Conservation (phyloP, 495 filamentous ascomycete genomes). For the Lophium mytilinum region DNA sequence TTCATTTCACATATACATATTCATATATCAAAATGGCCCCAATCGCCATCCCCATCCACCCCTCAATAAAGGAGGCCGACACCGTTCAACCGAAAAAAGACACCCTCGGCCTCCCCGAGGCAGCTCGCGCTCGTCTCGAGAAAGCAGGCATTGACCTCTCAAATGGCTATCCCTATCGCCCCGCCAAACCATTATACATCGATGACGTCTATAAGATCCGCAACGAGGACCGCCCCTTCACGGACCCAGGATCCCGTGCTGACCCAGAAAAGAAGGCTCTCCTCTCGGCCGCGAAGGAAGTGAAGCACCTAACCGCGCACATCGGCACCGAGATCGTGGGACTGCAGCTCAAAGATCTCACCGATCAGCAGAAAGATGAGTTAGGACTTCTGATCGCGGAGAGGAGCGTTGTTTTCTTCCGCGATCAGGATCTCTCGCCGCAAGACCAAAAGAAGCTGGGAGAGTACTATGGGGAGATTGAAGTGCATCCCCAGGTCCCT, state of each 20-base stretch:
- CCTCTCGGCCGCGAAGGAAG: conserved; percentile 55
- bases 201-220: conserved; percentile 60
- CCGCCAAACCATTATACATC: conserved; percentile 47
- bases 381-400: conserved; percentile 64
- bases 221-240: conserved; percentile 46
- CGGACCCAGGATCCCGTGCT: conserved; percentile 56
- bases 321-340: conserved; percentile 69
- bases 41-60: conserved; percentile 41
- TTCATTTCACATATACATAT: not conserved
- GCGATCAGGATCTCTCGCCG: conserved; percentile 61
- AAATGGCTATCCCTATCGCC: conserved; percentile 59
- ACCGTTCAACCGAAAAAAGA: conserved; percentile 54
- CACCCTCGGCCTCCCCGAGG: conserved; percentile 47
- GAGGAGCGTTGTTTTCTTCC: conserved; percentile 68
- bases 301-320: conserved; percentile 55
- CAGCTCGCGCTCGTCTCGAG: conserved; percentile 48
- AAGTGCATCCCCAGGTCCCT: conserved; percentile 62
- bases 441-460: conserved; percentile 61
- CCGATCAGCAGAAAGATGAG: conserved; percentile 59
- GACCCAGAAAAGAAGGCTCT: conserved; percentile 60
- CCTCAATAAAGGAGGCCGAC: conserved; percentile 46
- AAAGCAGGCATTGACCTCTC: conserved; percentile 58
- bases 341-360: conserved; percentile 60
- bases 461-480: conserved; percentile 57
- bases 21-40: conserved; percentile 16